Base-by-base conservation (phyloP, 2,329 filamentous ascomycete species). In the Phialocephala sp. region DNA sequence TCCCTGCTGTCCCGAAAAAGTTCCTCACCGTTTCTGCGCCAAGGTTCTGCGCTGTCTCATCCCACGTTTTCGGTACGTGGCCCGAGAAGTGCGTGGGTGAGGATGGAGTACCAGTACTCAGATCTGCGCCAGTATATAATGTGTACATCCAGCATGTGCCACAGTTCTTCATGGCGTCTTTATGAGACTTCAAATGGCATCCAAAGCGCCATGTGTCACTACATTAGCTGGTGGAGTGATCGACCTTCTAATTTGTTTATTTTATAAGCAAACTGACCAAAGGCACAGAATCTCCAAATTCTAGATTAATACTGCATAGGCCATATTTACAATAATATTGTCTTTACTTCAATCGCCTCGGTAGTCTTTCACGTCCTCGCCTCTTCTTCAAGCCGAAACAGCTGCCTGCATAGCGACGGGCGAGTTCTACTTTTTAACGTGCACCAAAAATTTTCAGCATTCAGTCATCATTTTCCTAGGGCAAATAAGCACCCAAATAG, bases 401-500 rank as follows among this genome's bases (percentile, higher is more conserved):
- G 6, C 27, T 32, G 3, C 12, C 45, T 27, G 22, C 3, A 22
- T 24, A 32, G 27, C 6, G 6, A 32, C 27, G 27, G 27, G 27
- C 27, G 27, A 32, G 27, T 32, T 32, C 27, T 32, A 32, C 27
- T 32, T 32, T 32, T 6, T 32, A 32, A 32, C 27, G 27, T 32
- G 6, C 27, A 32, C 3, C 3, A 32, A 6, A 32, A 32, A 3
- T 32, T 32, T 32, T 32, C 27, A 32, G 27, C 27, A 32, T 32
- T 32, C 27, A 3, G 27, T 32, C 27, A 32, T 32, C 6, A 6
- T 32, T 32, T 32, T 32, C 27, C 6, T 6, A 6, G 27, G 27
- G 27, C 27, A 32, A 32, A 32, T 32, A 32, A 62, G 54, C n/a
- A 6, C 62, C 20, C 59, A 64, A 39, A 57, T 59, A 41, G 65